Base-by-base conservation (phyloP, 2,329 filamentous ascomycete species). In the Diaporthe citrichinensis region DNA sequence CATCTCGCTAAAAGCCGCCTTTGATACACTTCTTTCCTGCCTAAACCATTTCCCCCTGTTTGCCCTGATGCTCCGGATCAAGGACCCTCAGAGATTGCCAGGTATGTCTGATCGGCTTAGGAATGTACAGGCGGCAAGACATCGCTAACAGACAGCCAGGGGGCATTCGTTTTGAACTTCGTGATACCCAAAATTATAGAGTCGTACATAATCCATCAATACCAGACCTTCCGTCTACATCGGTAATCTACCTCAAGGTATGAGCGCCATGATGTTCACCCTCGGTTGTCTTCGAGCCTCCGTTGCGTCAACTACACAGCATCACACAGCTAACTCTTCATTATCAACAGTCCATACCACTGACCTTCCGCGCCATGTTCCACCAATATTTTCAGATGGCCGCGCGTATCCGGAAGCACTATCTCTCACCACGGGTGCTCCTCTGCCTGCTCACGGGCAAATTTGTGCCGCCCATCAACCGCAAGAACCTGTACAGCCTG, bases 31-130 rank as follows among this genome's bases (percentile, higher is more conserved):
- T 80, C 89, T 99, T 79, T 97, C 97, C 58, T 98, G 94, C 84
- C 86, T 99, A 74, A 99, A 99, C 82, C 97, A 99, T 84, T 99
- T 99, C 80, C 97, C 97, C 9, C 90, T 99, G 23, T 99, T 99
- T 85, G 97, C 97, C 39, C 87, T 98, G 74, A 99, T 99, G 97
- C 88, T 99, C 76, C 91, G 96, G 80, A 89, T 98, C 79, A 99
- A 99, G 84, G 97, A 99, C 84, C 95, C 96, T 12, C 90, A 92
- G 83, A 92, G 97, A 82, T 88, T 99, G 79, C 97, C 97, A 76
- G 96, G 95, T 92, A 84, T 79, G 86, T 83, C 36, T 34, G 12
- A 2, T 58, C 28, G 1, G 28, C 1, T 12, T 5, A 7, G 46
- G 31, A n/a, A 34, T 28, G 31, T 1, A 10, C 1, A 3, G 7